Evolutionary conservation across 306 rosid genomes (phyloP).

Genomic region (Cucumis cinereus): DNA sequence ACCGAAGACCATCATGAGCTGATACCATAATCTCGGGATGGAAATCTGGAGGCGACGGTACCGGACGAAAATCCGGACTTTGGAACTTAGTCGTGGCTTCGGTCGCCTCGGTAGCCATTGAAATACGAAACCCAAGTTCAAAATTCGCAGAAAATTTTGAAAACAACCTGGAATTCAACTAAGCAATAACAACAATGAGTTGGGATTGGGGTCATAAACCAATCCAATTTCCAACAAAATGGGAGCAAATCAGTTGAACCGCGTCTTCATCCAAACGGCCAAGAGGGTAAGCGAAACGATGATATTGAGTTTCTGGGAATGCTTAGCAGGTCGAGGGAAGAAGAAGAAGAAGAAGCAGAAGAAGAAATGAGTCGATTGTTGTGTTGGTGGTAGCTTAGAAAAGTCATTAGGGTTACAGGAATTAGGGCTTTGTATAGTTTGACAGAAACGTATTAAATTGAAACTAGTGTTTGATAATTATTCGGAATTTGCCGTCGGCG

Average conservation of each 20-base stretch:
- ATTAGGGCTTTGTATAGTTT: background rate
- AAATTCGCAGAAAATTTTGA: background rate
- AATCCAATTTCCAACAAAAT: background rate
- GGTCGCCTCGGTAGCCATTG: slow-evolving; percentile 26
- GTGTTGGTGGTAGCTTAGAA: background rate
- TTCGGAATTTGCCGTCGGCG: background rate
- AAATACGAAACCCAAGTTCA: background rate
- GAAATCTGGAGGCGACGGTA: slow-evolving; percentile 37
- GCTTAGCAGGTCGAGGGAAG: background rate
- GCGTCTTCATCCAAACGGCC: background rate
- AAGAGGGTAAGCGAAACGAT: background rate
- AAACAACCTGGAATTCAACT: background rate
- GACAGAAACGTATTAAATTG: background rate
- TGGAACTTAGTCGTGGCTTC: slow-evolving; percentile 22
- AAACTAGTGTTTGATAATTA: background rate
- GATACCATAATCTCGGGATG: slow-evolving; percentile 26
- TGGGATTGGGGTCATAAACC: background rate
- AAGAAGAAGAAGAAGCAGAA: background rate
- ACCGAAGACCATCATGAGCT: slow-evolving; percentile 68
- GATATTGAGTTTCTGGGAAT: background rate
- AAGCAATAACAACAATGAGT: background rate
- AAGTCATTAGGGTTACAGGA: slow-evolving; percentile 1
- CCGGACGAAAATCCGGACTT: slow-evolving; percentile 14
- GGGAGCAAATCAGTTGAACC: background rate
- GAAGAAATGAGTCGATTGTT: background rate